phyloP scores from a whole-genome alignment of 169 alveolate genomes.

The Plasmodium vivax region DNA sequence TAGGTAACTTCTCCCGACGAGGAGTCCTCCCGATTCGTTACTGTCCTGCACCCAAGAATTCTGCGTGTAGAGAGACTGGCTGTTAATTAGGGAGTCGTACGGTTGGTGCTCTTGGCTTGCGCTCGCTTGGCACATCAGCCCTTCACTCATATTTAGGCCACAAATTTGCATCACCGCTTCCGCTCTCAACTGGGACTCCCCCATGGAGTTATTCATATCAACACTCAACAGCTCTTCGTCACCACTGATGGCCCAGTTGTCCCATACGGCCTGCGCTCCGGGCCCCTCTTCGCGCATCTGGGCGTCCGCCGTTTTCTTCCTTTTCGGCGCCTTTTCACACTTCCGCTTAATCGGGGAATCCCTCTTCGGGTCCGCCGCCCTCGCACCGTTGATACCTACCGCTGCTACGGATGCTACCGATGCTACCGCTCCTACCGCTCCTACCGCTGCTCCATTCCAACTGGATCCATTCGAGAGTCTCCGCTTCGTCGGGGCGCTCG shows the following conservation, averaged over 20 bases:
- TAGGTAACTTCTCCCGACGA: background rate
- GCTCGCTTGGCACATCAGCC: background rate
- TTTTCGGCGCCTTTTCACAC: background rate
- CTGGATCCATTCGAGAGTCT: background rate
- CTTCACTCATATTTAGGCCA: background rate
- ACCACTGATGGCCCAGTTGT: background rate
- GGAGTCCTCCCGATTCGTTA: background rate
- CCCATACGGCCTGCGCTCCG: background rate
- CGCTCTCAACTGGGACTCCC: background rate
- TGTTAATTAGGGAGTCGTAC: background rate
- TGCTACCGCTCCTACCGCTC: background rate
- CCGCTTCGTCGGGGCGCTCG: background rate
- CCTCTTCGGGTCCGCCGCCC: background rate
- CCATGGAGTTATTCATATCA: background rate
- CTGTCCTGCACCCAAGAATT: background rate
- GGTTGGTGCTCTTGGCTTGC: background rate
- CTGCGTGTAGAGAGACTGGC: background rate
- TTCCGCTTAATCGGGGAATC: background rate
- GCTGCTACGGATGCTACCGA: background rate
- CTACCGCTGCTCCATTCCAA: background rate
- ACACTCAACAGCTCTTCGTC: background rate
- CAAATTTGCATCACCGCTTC: background rate
- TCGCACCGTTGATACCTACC: background rate
- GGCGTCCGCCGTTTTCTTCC: background rate
- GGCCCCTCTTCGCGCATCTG: slow-evolving; percentile 5